These are phyloP conservation scores for Ophiostoma perfectum DNA, from an alignment of 2,329 filamentous ascomycete genomes.

Conservation along the genomic window DNA sequence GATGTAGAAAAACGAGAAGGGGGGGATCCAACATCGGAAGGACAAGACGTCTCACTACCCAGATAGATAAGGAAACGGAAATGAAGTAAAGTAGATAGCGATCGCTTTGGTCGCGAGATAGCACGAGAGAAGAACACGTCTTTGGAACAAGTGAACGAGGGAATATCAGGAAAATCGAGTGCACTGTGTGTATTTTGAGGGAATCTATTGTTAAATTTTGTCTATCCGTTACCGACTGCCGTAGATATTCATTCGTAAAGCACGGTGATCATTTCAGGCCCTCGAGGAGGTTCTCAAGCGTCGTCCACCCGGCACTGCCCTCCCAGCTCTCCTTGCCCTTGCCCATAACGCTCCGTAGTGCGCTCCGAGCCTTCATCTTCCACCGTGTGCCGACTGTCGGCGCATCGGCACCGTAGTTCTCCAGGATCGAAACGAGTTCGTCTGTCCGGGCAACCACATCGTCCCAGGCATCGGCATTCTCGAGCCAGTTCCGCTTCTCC, in stretches of 20 bases:
- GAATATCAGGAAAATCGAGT: too few species aligned
- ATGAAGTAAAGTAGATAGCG: too few species aligned
- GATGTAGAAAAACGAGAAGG: constrained; percentile 10
- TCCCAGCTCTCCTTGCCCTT: constrained; percentile 81
- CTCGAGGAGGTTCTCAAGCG: constrained; percentile 52
- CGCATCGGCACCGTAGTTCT: constrained; percentile 64
- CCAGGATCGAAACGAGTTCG: constrained; percentile 74
- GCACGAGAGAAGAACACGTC: too few species aligned
- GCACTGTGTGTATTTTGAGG: too few species aligned
- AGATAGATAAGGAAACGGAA: too few species aligned
- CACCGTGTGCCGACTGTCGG: constrained; percentile 71
- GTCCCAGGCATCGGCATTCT: constrained; percentile 61
- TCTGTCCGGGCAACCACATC: constrained; percentile 72
- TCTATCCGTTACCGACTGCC: neutral
- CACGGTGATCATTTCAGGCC: constrained; percentile 36
- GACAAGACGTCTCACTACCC: neutral
- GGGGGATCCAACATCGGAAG: neutral
- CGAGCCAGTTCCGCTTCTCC: constrained; percentile 48
- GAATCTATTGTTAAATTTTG: neutral
- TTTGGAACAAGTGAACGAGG: too few species aligned
- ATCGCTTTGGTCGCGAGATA: too few species aligned
- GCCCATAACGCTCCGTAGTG: constrained; percentile 75
- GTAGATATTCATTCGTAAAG: neutral
- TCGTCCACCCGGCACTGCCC: constrained; percentile 62
- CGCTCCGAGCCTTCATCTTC: constrained; percentile 83